Evolutionary conservation across 2,329 filamentous ascomycete genomes (phyloP).

Genomic region (Alternaria brassicicola): DNA sequence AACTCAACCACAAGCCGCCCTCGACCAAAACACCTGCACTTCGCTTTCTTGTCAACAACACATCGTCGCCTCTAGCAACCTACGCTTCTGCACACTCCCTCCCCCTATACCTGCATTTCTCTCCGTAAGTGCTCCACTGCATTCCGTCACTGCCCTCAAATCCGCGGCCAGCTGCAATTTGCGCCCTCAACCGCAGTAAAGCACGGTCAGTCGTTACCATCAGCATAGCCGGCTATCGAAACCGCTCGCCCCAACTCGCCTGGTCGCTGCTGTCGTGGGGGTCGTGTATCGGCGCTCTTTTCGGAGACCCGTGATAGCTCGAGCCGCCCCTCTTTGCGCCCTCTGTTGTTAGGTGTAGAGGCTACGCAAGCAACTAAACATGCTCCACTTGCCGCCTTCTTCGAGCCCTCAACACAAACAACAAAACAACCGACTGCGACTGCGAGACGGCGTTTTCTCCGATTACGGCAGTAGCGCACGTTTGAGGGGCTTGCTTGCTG

Average conservation of each 20-base stretch:
- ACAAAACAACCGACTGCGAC: neutral
- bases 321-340: slow-evolving; percentile 41
- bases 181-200: slow-evolving; percentile 32
- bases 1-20: slow-evolving; percentile 33
- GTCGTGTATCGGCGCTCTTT: slow-evolving; percentile 16
- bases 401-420: neutral
- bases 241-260: slow-evolving; percentile 11
- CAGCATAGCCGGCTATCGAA: slow-evolving; percentile 19
- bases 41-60: slow-evolving; percentile 26
- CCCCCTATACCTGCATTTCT: slow-evolving; percentile 18
- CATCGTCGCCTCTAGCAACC: slow-evolving; percentile 15
- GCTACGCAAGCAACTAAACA: slow-evolving; percentile 28
- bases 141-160: slow-evolving; percentile 36
- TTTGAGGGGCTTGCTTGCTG: slow-evolving; percentile 25
- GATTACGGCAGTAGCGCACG: slow-evolving; percentile 21
- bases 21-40: slow-evolving; percentile 27
- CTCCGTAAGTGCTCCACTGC: slow-evolving; percentile 41
- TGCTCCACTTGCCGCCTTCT: slow-evolving; percentile 14
- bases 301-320: slow-evolving; percentile 23
- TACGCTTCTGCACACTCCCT: slow-evolving; percentile 19
- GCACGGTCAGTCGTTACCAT: slow-evolving; percentile 28
- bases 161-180: slow-evolving; percentile 35
- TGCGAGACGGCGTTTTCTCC: slow-evolving; percentile 11
- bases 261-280: slow-evolving; percentile 13
- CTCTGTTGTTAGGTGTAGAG: slow-evolving; percentile 24